Evolutionary conservation across 2,329 filamentous ascomycete species (phyloP), one percentile per base, ranked within the genome.

Genomic region (Colletotrichum acutatum): DNA sequence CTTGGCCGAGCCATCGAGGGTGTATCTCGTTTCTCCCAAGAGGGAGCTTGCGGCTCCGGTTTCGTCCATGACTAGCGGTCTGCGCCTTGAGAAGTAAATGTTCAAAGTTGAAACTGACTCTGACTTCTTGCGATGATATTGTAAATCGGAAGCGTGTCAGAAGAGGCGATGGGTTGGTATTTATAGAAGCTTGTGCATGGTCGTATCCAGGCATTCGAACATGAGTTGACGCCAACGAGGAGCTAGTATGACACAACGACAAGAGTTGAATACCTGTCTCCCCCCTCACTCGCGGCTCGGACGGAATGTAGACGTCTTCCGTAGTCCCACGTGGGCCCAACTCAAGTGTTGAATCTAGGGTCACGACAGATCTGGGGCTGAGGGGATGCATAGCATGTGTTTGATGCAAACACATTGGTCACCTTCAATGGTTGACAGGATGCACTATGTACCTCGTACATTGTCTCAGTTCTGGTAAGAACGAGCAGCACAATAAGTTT

Each of bases 1-100:
- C 16, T 63, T 71, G 6, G 34, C 63, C 5, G 69, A 63, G 28
- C 34, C 37, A 22, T 71, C 58, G 37, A 71, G 58, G 24, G 32
- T 5, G 22, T 53, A 63, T 8, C 34, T 56, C 58, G 26, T 28
- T 2, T 53, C 64, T 12, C 52, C 49, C n/a, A 28, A 4, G 14
- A 19, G 37, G 24, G 49, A 37, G 26, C 30, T 28, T 7, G 14
- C 6, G 4, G 37, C 9, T 19, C 53, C 37, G 1, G 9, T 22
- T 22, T 16, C 4, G 12, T 71, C 64, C 64, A 68, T 71, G 30
- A n/a, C 34, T 19, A 24, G 5, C 3, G 8, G 24, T 19, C 5
- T 11, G 5, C 5, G 8, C 19, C 22, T 14, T 19, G 2, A 24
- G 4, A 22, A 22, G 3, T 14, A 2, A 3, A 3, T 2, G 11